Evolutionary conservation across 2,329 filamentous ascomycete species (phyloP), one percentile per base, ranked within the genome.

Genomic region (Cladosporium sp.): DNA sequence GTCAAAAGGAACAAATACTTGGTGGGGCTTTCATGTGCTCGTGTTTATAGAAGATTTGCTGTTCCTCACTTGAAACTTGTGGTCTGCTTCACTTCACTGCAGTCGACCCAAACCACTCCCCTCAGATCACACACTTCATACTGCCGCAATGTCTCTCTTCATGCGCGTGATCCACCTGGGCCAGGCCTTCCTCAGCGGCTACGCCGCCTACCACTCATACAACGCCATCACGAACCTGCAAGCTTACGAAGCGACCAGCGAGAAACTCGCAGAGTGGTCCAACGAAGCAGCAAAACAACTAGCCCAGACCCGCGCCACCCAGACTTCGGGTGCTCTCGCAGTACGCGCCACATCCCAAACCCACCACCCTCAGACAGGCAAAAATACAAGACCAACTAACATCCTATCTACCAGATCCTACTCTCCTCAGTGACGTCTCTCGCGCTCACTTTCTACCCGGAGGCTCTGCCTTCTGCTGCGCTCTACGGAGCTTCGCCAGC

Each of bases 221-320:
- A 71, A 77, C 55, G 78, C 82, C 54, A 80, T 83, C 70, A 76
- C 71, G 44, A 81, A 81, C 65, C 77, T 84, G 4, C 76, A 74
- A 36, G 77, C 77, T 60, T 84, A 83, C 70, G 81, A 84, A 70
- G 74, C 78, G n/a, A 77, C 77, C 30, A 74, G 75, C 52, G 75
- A 83, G 70, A 82, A 80, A 68, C 76, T 79, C 18, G 81, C 82
- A 10, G 77, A 81, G 68, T 79, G 79, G 73, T 83, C 81, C 3
- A 76, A 77, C 34, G 77, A 78, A 47, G 81, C 80, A 8, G 79
- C 74, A 44, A 68, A 74, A 6, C 78, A 84, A 69, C 73, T 83
- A 26, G 73, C 78, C 70, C 78, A 79, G 70, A 84, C 82, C 3
- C 75, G 81, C 61, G 78, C 75, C 0, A 84, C 81, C 0, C 80